Conservation (phyloP, 176 grass and related monocot species). For the Ananas comosus region DNA sequence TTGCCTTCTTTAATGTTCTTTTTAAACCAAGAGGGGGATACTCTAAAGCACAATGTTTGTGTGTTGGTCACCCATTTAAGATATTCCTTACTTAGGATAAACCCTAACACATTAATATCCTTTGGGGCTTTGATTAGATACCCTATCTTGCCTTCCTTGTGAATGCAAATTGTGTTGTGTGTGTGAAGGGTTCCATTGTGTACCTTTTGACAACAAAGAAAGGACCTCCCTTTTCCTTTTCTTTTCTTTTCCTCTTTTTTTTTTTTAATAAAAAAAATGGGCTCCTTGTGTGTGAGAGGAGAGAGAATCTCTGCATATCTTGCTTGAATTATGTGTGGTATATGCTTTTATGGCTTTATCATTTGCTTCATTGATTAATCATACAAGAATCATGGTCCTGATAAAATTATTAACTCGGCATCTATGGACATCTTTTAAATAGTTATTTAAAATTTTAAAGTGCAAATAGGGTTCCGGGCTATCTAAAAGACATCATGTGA, state of each 20-base stretch:
- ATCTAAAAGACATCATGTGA: too few relatives aligned
- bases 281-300: conserved; percentile 7
- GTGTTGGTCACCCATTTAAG: conserved; percentile 39
- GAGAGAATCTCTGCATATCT: conserved; percentile 45
- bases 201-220: conserved; percentile 81
- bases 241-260: too few relatives aligned
- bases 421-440: conserved; percentile 36
- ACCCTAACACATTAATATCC: too few relatives aligned
- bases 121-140: conserved; percentile 5
- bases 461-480: conserved; percentile 12
- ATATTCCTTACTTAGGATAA: conserved; percentile 56
- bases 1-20: neutral
- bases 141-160: conserved; percentile 26
- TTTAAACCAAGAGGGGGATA: neutral
- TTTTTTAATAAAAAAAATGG: conserved; percentile 7
- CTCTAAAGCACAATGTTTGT: conserved; percentile 29
- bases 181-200: conserved; percentile 52
- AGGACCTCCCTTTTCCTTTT: conserved; percentile 43
- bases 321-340: conserved; percentile 84
- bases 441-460: conserved; percentile 18
- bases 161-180: conserved; percentile 49
- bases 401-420: conserved; percentile 22
- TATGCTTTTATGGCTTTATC: conserved; percentile 72
- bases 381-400: conserved; percentile 43
- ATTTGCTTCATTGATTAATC: conserved; percentile 46